Base-by-base conservation (phyloP, 192 early-diverging fungal genomes). In the Backusella luteola region DNA sequence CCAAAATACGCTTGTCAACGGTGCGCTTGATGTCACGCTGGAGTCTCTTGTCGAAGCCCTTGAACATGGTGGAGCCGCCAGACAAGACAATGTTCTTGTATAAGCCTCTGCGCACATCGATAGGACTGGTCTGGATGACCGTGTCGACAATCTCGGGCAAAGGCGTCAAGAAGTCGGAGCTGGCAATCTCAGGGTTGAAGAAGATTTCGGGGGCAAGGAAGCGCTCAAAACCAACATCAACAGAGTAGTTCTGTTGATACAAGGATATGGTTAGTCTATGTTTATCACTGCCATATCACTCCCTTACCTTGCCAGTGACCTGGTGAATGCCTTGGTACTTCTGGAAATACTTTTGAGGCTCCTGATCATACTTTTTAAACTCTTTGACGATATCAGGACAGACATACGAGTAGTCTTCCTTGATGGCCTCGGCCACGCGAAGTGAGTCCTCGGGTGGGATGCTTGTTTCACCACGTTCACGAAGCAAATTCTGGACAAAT, bases 1-100 rank as follows among this genome's bases (percentile, higher is more conserved):
- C 85, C 73, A 87, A 86, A 69, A 94, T 85, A 79, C 94, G 92
- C 23, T 79, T 83, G 78, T 95, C 90, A 41, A 94, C 92, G 39
- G 94, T 90, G 67, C 91, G 91, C 84, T 95, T 95, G 77, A 99
- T 97, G 78, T 99, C 97, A 69, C 96, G 91, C 82, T 98, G 93
- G 63, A 99, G 88, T 78, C 98, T 92, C 84, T 93, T 93, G 76
- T 90, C 92, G 87, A 99, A 98, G 86, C 96, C 95, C 80, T 98
- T 97, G 87, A 95, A 99, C 98, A 99, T 99, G 68, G 98, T 99
- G 32, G 96, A 98, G 41, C 98, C 98, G 73, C 98, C 98, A 49
- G 97, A 98, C 34, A 99, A 84, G 34, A 99, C 98, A 90, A 99
- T 99, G 85, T 99, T 98, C 94, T 95, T 98, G 88, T 98, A 99